Evolutionary conservation across 176 grass and related monocot genomes (phyloP).

Genomic region (Neostapfia colusana): DNA sequence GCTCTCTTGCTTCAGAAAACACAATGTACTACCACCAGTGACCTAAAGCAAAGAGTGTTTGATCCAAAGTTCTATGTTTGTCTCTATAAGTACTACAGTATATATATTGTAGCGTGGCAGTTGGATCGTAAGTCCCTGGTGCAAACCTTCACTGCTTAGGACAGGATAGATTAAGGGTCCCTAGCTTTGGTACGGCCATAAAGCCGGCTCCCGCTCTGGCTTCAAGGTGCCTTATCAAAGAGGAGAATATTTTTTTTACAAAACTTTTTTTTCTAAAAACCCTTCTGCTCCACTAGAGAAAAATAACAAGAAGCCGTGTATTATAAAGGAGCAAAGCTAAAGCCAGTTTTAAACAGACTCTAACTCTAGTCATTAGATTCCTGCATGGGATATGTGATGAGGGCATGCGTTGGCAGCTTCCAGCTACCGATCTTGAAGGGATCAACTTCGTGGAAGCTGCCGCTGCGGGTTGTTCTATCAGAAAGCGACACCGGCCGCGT

Average conservation of each 20-base stretch:
- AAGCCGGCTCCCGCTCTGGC: too few relatives aligned
- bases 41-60: neutral
- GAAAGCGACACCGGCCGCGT: constrained; percentile 24
- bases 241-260: too few relatives aligned
- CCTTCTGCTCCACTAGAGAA: too few relatives aligned
- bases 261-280: too few relatives aligned
- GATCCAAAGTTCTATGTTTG: neutral
- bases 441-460: constrained; percentile 40
- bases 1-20: neutral
- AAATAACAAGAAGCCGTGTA: too few relatives aligned
- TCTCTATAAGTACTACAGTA: too few relatives aligned
- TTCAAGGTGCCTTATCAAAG: too few relatives aligned
- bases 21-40: neutral
- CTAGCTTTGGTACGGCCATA: too few relatives aligned
- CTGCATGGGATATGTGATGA: neutral
- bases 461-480: neutral
- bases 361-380: constrained; percentile 14
- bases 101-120: too few relatives aligned
- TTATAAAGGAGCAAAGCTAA: too few relatives aligned
- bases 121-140: neutral
- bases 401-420: constrained; percentile 18
- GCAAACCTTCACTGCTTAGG: neutral
- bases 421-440: constrained; percentile 24
- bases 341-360: too few relatives aligned
- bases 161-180: constrained; percentile 1